Conservation (phyloP, 805 yeast genomes). For the Ogataea pignaliae region DNA sequence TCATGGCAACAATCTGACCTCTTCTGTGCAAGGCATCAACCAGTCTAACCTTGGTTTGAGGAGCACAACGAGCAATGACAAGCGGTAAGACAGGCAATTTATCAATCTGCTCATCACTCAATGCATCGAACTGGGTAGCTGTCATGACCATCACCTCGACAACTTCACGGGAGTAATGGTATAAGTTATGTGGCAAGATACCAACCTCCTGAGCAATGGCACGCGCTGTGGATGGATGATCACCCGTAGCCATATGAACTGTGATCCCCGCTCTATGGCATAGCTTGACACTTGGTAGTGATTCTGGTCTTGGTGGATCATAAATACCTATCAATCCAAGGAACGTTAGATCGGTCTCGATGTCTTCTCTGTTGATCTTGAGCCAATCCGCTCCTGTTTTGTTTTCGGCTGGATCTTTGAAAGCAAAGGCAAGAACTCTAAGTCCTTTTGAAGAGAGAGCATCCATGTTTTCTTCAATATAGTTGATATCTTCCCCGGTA, state of each 20-base stretch:
- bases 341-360: constrained; percentile 53
- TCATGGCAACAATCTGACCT: constrained; percentile 68
- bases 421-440: constrained; percentile 71
- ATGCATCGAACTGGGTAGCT: constrained; percentile 63
- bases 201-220: constrained; percentile 83
- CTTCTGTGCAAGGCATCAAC: constrained; percentile 70
- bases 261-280: constrained; percentile 75
- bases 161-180: constrained; percentile 50
- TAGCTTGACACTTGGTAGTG: constrained; percentile 55
- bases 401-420: constrained; percentile 27
- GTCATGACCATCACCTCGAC: constrained; percentile 70
- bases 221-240: constrained; percentile 71
- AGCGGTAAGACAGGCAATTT: constrained; percentile 61
- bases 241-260: constrained; percentile 81
- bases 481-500: constrained; percentile 34
- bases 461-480: constrained; percentile 53
- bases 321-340: constrained; percentile 73
- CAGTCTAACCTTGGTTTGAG: constrained; percentile 76
- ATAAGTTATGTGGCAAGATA: constrained; percentile 58
- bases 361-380: constrained; percentile 34
- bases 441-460: constrained; percentile 61
- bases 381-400: constrained; percentile 24
- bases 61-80: constrained; percentile 81
- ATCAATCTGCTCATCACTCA: constrained; percentile 60
- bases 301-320: constrained; percentile 75